Percentiles rank a stretch among this genome's conserved stretches.
Conservation (phyloP, 805 yeast species). For the Kazachstania kunashirensis region DNA sequence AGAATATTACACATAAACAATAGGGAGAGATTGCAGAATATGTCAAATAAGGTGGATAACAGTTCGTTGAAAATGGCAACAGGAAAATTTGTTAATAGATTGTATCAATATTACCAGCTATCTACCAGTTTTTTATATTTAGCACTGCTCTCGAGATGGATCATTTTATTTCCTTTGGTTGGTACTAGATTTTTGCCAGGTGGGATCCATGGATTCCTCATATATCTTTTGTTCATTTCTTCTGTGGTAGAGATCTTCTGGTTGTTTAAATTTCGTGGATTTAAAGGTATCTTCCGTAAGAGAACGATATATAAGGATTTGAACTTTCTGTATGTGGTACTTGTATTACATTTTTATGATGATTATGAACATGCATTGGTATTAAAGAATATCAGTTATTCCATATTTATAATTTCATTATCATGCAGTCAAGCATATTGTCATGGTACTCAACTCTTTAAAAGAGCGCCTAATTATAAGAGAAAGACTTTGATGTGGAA, state of each 20-base stretch:
- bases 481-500: conserved; percentile 13
- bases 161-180: conserved; percentile 51
- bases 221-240: conserved; percentile 16
- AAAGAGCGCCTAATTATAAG: conserved; percentile 3
- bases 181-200: conserved; percentile 58
- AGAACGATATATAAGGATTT: conserved; percentile 19
- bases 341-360: conserved; percentile 23
- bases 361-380: conserved; percentile 28
- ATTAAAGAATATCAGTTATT: conserved; percentile 24
- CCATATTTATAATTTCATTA: conserved; percentile 22
- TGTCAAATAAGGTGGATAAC: no score
- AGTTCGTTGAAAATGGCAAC: not conserved
- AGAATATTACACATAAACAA: not conserved
- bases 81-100: conserved; percentile 7
- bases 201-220: conserved; percentile 59
- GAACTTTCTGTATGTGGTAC: conserved; percentile 23
- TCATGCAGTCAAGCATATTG: conserved; percentile 20
- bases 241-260: conserved; percentile 19
- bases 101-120: conserved; percentile 26
- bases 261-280: conserved; percentile 19
- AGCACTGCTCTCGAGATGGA: conserved; percentile 35
- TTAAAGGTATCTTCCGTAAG: conserved; percentile 10
- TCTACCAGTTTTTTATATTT: conserved; percentile 17
- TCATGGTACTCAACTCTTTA: conserved; percentile 25
- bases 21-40: not conserved